Evolutionary conservation across 805 yeast genomes (phyloP).

Genomic region (Clavispora fructus): DNA sequence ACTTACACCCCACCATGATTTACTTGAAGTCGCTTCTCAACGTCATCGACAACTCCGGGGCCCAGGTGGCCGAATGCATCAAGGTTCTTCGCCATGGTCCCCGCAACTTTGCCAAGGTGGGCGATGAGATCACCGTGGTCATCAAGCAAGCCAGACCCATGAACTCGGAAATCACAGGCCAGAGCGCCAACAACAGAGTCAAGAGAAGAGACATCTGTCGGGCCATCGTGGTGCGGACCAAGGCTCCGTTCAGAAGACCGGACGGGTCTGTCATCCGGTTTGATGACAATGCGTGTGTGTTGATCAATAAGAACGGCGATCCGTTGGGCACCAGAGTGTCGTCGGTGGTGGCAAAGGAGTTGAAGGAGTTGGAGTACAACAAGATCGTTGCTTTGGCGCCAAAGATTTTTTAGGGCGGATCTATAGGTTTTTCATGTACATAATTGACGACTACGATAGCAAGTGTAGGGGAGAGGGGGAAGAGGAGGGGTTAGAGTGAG

Average conservation of each 20-base stretch:
- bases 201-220: slow-evolving; percentile 94
- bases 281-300: slow-evolving; percentile 96
- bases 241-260: slow-evolving; percentile 66
- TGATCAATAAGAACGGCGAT: slow-evolving; percentile 86
- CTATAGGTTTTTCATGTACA: background rate
- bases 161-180: slow-evolving; percentile 66
- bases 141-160: slow-evolving; percentile 86
- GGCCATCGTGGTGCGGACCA: slow-evolving; percentile 92
- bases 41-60: slow-evolving; percentile 95
- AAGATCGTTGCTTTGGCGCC: slow-evolving; percentile 92
- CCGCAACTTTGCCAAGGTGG: slow-evolving; percentile 73
- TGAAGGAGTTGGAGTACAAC: slow-evolving; percentile 74
- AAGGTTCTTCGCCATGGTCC: slow-evolving; percentile 90
- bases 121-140: slow-evolving; percentile 92
- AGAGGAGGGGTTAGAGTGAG: background rate
- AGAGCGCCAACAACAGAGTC: slow-evolving; percentile 70
- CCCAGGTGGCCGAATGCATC: slow-evolving; percentile 91
- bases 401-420: slow-evolving; percentile 29
- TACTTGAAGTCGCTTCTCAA: slow-evolving; percentile 82
- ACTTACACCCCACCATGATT: slow-evolving; percentile 48
- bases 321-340: slow-evolving; percentile 92
- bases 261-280: slow-evolving; percentile 86
- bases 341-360: slow-evolving; percentile 86
- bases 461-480: background rate
- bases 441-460: background rate